Evolutionary conservation across 495 filamentous ascomycete genomes (phyloP).

Genomic region (Penicillium macrosclerotiorum): DNA sequence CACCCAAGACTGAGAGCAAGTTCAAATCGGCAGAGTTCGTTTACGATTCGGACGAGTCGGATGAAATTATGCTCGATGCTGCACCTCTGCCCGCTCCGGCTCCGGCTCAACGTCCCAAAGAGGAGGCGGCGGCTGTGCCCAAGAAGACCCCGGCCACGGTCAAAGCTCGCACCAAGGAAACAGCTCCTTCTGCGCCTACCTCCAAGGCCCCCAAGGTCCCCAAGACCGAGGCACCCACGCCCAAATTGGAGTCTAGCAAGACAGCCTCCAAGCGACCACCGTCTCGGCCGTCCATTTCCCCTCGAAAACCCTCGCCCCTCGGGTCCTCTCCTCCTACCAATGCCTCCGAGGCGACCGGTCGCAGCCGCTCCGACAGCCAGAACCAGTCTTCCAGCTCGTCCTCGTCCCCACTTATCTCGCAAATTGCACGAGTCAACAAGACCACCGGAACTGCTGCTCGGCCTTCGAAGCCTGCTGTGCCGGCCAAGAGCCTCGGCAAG

Average conservation of each 20-base stretch:
- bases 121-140: slow-evolving; percentile 10
- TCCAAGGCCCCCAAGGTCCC: slow-evolving; percentile 21
- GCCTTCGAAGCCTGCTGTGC: slow-evolving; percentile 15
- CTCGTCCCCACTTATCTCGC: slow-evolving; percentile 45
- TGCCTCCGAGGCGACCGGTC: slow-evolving; percentile 59
- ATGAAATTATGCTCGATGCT: slow-evolving; percentile 49
- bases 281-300: slow-evolving; percentile 50
- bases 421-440: slow-evolving; percentile 32
- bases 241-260: slow-evolving; percentile 26
- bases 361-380: slow-evolving; percentile 41
- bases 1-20: slow-evolving; percentile 41
- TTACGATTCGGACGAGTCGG: slow-evolving; percentile 72
- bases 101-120: slow-evolving; percentile 15
- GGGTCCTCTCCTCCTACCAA: slow-evolving; percentile 75
- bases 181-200: slow-evolving; percentile 5
- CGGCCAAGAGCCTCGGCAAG: slow-evolving; percentile 31
- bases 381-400: slow-evolving; percentile 46
- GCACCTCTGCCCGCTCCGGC: slow-evolving; percentile 20
- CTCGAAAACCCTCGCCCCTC: slow-evolving; percentile 71
- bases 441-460: slow-evolving; percentile 6
- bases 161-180: slow-evolving; percentile 17
- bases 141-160: slow-evolving; percentile 9
- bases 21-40: slow-evolving; percentile 75
- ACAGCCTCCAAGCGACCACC: slow-evolving; percentile 37
- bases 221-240: slow-evolving; percentile 20